These are phyloP conservation scores for Umbilicus rupestris DNA, from an alignment of 164 flowering plant species.

Conservation along the genomic window DNA sequence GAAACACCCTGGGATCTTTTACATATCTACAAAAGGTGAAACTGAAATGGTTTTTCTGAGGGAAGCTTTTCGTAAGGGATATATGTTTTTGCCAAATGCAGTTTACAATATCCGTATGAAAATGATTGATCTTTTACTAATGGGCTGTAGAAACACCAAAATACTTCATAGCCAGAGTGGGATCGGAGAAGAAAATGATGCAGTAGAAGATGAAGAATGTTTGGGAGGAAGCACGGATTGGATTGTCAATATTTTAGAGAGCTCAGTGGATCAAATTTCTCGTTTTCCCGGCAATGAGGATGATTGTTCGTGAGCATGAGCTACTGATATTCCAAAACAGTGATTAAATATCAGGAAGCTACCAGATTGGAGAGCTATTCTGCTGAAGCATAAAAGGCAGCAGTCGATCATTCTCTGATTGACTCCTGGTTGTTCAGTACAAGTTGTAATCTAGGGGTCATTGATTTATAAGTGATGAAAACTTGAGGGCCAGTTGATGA, in stretches of 20 bases:
- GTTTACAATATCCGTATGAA: conserved; percentile 54
- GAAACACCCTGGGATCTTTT: conserved; percentile 86
- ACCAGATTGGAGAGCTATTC: no score
- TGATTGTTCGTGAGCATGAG: neutral
- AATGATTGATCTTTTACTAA: conserved; percentile 64
- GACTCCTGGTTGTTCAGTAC: no score
- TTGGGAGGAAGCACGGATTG: conserved; percentile 25
- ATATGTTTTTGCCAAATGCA: conserved; percentile 50
- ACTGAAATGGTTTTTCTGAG: conserved; percentile 60
- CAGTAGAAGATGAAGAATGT: conserved; percentile 7
- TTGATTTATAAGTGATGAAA: no score
- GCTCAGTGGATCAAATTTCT: conserved; percentile 11
- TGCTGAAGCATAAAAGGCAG: no score
- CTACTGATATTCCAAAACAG: no score
- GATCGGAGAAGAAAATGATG: conserved; percentile 14
- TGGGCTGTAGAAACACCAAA: conserved; percentile 41
- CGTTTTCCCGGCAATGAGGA: neutral
- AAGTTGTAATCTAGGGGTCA: no score
- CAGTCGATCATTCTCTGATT: no score
- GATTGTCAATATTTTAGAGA: conserved; percentile 43
- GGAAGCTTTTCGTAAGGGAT: conserved; percentile 66
- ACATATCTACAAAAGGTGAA: conserved; percentile 66
- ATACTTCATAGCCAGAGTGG: conserved; percentile 21
- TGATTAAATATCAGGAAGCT: no score
- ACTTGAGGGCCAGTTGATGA: no score